Percentiles rank a stretch among this genome's conserved stretches.
Evolutionary conservation across 805 yeast genomes (phyloP).

Genomic region (Debaryomyces tyrocola): DNA sequence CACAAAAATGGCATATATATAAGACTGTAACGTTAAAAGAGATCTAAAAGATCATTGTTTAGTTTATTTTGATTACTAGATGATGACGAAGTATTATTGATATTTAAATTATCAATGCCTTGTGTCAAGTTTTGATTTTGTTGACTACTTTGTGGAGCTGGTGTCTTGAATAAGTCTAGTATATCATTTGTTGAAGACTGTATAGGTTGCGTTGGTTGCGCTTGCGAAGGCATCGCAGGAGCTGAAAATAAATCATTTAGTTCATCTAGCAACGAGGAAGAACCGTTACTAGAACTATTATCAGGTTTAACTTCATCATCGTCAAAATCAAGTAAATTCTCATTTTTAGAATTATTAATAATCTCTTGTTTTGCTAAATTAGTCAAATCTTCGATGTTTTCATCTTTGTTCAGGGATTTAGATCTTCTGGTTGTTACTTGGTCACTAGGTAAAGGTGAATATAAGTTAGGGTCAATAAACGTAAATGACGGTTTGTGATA

Average conservation of each 20-base stretch:
- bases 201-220: conserved; percentile 11
- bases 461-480: conserved; percentile 47
- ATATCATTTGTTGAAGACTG: conserved; percentile 39
- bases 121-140: conserved; percentile 6
- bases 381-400: conserved; percentile 70
- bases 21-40: conserved; percentile 21
- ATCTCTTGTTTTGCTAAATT: conserved; percentile 76
- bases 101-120: conserved; percentile 11
- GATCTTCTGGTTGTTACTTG: conserved; percentile 8
- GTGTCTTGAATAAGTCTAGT: conserved; percentile 41
- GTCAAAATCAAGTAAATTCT: conserved; percentile 83
- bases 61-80: conserved; percentile 6
- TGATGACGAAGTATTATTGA: conserved; percentile 1
- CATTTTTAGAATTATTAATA: conserved; percentile 63
- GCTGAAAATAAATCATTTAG: conserved; percentile 68
- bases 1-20: not conserved
- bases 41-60: conserved; percentile 38
- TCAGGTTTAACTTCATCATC: conserved; percentile 44
- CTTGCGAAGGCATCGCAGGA: conserved; percentile 22
- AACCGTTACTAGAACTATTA: conserved; percentile 13
- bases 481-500: conserved; percentile 79
- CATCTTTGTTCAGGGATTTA: conserved; percentile 18
- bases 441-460: conserved; percentile 25
- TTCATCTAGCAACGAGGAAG: conserved; percentile 59
- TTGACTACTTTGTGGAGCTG: conserved; percentile 10